Evolutionary conservation across 257 asterid species (phyloP).

Genomic region (Buddleja alternifolia): DNA sequence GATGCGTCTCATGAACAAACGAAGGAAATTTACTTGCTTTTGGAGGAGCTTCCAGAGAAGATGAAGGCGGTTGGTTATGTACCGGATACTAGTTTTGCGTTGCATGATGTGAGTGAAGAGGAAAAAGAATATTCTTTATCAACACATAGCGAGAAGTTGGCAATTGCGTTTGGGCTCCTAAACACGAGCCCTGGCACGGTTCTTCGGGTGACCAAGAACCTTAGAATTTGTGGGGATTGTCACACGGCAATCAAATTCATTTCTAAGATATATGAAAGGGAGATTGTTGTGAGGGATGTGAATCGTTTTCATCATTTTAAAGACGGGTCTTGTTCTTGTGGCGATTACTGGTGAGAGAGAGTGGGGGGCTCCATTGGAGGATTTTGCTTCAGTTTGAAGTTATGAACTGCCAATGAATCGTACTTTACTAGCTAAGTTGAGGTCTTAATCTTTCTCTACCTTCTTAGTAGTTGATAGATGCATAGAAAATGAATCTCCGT

Average conservation of each 20-base stretch:
- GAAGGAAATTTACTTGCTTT: constrained; percentile 44
- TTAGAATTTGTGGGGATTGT: constrained; percentile 82
- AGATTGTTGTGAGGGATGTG: constrained; percentile 80
- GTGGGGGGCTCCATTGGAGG: not conserved
- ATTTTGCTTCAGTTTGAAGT: not conserved
- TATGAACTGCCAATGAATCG: no score
- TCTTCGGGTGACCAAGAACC: constrained; percentile 74
- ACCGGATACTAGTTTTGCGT: constrained; percentile 59
- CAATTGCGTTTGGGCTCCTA: constrained; percentile 67
- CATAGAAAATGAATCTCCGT: no score
- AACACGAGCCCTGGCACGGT: constrained; percentile 51
- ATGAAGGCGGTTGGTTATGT: constrained; percentile 68
- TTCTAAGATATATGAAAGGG: constrained; percentile 60
- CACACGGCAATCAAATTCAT: constrained; percentile 68
- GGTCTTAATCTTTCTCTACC: no score
- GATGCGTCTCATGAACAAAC: constrained; percentile 56
- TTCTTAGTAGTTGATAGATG: no score
- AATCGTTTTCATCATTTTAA: constrained; percentile 77
- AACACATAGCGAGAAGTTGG: constrained; percentile 73
- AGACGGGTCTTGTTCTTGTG: constrained; percentile 72
- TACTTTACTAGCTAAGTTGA: no score
- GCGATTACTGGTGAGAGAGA: constrained; percentile 70
- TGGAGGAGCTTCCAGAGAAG: constrained; percentile 61
- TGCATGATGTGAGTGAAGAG: constrained; percentile 83
- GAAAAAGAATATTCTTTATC: constrained; percentile 58